Conservation (phyloP, 805 yeast genomes). For the Ascoidea asiatica region DNA sequence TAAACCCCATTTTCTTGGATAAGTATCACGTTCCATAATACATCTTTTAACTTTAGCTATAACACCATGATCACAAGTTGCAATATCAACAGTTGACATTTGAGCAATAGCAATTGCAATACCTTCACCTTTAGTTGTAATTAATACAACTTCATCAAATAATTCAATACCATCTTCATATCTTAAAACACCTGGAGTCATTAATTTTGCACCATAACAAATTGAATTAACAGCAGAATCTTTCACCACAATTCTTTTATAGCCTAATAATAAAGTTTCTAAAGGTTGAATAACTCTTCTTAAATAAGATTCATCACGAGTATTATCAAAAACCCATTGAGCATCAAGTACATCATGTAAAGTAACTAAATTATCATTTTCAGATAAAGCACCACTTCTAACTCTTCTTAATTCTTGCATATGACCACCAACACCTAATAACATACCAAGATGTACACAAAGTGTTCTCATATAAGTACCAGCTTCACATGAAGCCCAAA, state of each 20-base stretch:
- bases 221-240: conserved; percentile 96
- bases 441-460: conserved; percentile 98
- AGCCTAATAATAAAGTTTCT: conserved; percentile 85
- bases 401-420: conserved; percentile 99
- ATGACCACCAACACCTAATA: conserved; percentile 97
- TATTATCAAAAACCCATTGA: conserved; percentile 94
- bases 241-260: conserved; percentile 91
- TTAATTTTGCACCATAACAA: conserved; percentile 96
- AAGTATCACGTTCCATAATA: conserved; percentile 98
- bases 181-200: conserved; percentile 97
- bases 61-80: conserved; percentile 95
- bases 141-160: conserved; percentile 93
- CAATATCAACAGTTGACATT: conserved; percentile 95
- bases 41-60: conserved; percentile 98
- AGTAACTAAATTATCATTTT: conserved; percentile 84
- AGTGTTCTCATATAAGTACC: conserved; percentile 99
- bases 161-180: conserved; percentile 96
- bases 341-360: conserved; percentile 97
- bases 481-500: conserved; percentile 99
- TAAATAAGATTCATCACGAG: conserved; percentile 91
- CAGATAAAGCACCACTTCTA: conserved; percentile 91
- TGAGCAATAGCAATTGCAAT: conserved; percentile 97
- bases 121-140: conserved; percentile 99
- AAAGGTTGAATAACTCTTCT: conserved; percentile 91
- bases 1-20: conserved; percentile 99